These are phyloP conservation scores for Podospora anserina DNA, from an alignment of 495 filamentous ascomycete genomes.

Conservation along the genomic window DNA sequence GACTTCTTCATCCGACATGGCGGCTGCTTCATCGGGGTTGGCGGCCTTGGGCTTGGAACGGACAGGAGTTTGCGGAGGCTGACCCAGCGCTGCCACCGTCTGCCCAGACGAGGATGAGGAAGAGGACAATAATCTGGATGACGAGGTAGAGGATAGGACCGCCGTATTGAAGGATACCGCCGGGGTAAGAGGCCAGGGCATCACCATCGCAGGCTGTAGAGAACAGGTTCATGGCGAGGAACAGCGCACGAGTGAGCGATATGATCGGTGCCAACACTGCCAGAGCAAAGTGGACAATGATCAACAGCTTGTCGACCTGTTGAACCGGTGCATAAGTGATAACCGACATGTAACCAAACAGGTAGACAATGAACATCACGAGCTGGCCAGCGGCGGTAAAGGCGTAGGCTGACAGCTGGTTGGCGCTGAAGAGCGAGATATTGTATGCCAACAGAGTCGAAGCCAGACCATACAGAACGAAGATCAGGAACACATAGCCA, in stretches of 20 bases:
- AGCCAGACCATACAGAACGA: slow-evolving; percentile 71
- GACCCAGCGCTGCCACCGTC: slow-evolving; percentile 61
- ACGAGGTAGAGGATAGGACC: slow-evolving; percentile 76
- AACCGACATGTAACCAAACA: slow-evolving; percentile 67
- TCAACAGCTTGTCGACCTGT: slow-evolving; percentile 55
- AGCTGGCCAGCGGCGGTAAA: slow-evolving; percentile 70
- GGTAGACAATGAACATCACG: slow-evolving; percentile 72
- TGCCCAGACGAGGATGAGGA: slow-evolving; percentile 64
- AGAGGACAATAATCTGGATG: slow-evolving; percentile 62
- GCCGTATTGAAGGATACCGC: slow-evolving; percentile 68
- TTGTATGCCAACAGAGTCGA: slow-evolving; percentile 70
- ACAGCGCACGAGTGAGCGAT: slow-evolving; percentile 64
- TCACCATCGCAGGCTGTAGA: slow-evolving; percentile 64
- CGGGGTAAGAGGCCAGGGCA: slow-evolving; percentile 62
- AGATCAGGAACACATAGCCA: slow-evolving; percentile 71
- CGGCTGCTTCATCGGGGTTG: slow-evolving; percentile 14
- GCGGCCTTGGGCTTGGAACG: background rate
- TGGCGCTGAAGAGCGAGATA: slow-evolving; percentile 58
- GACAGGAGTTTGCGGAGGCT: slow-evolving; percentile 43
- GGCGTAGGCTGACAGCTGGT: slow-evolving; percentile 44
- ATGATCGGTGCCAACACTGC: slow-evolving; percentile 65
- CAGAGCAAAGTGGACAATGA: slow-evolving; percentile 65
- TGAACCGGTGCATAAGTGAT: slow-evolving; percentile 63
- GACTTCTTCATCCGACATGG: slow-evolving; percentile 44
- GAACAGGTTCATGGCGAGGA: slow-evolving; percentile 75